Evolutionary conservation across 768 basidiomycete genomes (phyloP).

Genomic region (Daedaleopsis nitida): DNA sequence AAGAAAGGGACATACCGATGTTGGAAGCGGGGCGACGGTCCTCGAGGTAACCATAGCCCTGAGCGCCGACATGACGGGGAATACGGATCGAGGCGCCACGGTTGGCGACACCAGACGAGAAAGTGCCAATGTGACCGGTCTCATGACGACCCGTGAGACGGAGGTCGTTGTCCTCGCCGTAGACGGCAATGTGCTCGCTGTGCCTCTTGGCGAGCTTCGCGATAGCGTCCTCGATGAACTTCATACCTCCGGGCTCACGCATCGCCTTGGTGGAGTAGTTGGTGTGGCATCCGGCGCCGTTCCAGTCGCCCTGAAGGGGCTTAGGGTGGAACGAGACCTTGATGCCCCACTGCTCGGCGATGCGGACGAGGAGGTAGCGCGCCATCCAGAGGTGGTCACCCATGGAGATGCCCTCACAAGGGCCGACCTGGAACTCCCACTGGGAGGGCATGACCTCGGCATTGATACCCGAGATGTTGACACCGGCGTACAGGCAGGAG

Average conservation of each 20-base stretch:
- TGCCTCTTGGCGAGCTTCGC: conserved; percentile 91
- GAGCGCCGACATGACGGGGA: conserved; percentile 87
- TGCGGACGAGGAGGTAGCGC: conserved; percentile 91
- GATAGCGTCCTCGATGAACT: conserved; percentile 89
- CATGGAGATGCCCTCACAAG: conserved; percentile 97
- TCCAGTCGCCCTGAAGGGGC: conserved; percentile 97
- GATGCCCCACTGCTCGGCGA: conserved; percentile 96
- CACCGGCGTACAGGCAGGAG: conserved; percentile 90
- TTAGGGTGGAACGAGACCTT: conserved; percentile 99
- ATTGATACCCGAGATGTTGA: conserved; percentile 99
- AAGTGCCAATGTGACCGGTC: conserved; percentile 90
- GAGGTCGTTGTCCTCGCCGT: conserved; percentile 97
- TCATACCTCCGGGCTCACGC: conserved; percentile 93
- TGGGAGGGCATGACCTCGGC: conserved; percentile 99
- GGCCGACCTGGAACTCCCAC: conserved; percentile 99
- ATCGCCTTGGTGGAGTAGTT: conserved; percentile 96
- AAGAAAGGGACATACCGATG: conserved; percentile 61
- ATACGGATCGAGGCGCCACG: conserved; percentile 97
- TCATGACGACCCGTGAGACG: conserved; percentile 96
- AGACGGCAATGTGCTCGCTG: conserved; percentile 94
- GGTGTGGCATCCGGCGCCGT: conserved; percentile 98
- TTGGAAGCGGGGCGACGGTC: conserved; percentile 98
- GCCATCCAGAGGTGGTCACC: conserved; percentile 99
- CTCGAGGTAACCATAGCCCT: conserved; percentile 95
- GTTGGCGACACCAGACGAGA: conserved; percentile 96